Base-by-base conservation (phyloP, 2,329 filamentous ascomycete species). In the Epichloe scottii region DNA sequence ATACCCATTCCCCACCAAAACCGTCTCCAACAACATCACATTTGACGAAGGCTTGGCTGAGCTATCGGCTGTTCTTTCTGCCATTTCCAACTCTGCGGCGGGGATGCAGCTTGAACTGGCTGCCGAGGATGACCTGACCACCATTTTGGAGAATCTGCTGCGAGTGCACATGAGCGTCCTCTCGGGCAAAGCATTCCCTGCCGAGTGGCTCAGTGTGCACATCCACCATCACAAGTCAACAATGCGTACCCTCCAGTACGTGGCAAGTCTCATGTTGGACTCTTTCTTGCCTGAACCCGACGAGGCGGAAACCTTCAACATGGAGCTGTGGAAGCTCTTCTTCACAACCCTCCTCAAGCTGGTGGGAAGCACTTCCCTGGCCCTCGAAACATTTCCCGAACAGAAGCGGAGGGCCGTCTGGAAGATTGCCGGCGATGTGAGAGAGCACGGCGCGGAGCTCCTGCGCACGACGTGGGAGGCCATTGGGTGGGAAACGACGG, bases 361-460 rank as follows among this genome's bases (percentile, higher is more conserved):
- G 3, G 88, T 98, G 3, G 87, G 88, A 5, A 96, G 89, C 61
- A 83, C 90, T 37, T 87, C 85, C 0, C 76, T 98, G 19, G 90
- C 93, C 0, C 77, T 98, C 38, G 93, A 98, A 64, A 95, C 90
- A 0, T 97, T 96, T 63, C 89, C 93, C 0, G 94, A 98, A 66
- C 93, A 98, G 69, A 98, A 97, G 70, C 77, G 93, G 44, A 77
- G 93, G 51, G 91, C 93, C 1, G 91, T 97, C 1, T 98, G 94
- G 93, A 98, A 97, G 71, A 96, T 98, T 63, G 93, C 91, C 4
- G 93, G 93, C 5, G 94, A 98, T 68, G 89, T 98, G 48, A 80
- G 93, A 51, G 90, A 97, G 65, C 79, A 89, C 57, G 93, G 94
- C 15, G 91, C 93, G 4, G 87, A 91, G 48, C 74, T 98, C 8